Conservation (phyloP, 148 eudicot species). For the Hydrangea macrophylla region DNA sequence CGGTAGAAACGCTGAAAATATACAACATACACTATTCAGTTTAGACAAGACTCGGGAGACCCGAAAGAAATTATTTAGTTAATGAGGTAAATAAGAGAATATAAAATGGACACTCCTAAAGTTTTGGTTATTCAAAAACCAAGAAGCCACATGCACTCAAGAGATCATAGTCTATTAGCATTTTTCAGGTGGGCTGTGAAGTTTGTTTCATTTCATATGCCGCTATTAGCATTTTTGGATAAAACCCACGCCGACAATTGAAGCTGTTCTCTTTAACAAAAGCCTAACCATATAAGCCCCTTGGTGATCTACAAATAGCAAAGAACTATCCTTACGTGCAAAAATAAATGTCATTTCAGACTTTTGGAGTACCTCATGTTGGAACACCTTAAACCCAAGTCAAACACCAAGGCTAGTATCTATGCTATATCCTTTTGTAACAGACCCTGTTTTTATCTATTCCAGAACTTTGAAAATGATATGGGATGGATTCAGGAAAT, state of each 20-base stretch:
- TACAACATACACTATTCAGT: slow-evolving; percentile 4
- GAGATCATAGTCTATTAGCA: no score
- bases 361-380: background rate
- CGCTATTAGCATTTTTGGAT: no score
- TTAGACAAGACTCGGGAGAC: background rate
- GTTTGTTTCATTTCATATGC: no score
- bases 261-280: no score
- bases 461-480: background rate
- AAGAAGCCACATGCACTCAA: no score
- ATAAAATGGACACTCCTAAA: background rate
- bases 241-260: no score
- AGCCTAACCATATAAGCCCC: background rate
- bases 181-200: no score
- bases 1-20: slow-evolving; percentile 74
- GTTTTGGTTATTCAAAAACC: no score
- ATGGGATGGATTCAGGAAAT: background rate
- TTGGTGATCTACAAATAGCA: background rate
- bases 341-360: background rate
- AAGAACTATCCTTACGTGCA: background rate
- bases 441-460: background rate
- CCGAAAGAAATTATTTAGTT: background rate
- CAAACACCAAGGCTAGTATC: background rate
- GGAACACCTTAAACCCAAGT: background rate
- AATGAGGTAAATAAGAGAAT: background rate
- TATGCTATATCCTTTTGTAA: no score